A percentile compares a stretch with the other conserved stretches of the same genome.
phyloP scores from a whole-genome alignment of 371 early-diverging fungal genomes.

The Mycotypha africana region DNA sequence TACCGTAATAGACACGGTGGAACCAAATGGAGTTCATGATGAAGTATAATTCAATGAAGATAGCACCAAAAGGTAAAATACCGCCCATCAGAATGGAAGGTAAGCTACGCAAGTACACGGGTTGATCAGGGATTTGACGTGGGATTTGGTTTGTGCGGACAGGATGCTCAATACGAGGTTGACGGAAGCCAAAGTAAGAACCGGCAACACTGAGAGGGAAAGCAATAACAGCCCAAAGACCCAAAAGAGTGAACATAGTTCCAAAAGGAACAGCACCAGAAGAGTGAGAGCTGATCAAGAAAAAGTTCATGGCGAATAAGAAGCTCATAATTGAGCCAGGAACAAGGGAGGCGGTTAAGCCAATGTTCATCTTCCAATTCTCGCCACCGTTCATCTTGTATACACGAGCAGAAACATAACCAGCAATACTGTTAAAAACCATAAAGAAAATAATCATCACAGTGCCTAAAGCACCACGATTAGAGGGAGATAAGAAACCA shows the following conservation, averaged over 20 bases:
- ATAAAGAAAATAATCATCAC: conserved; percentile 89
- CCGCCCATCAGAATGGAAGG: conserved; percentile 83
- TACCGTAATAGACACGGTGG: conserved; percentile 87
- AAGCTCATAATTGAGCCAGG: conserved; percentile 73
- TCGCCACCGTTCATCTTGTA: conserved; percentile 95
- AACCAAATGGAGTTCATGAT: conserved; percentile 92
- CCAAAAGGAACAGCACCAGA: conserved; percentile 93
- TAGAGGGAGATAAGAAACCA: conserved; percentile 94
- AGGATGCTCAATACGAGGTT: conserved; percentile 80
- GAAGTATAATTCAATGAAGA: conserved; percentile 86
- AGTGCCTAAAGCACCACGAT: conserved; percentile 88
- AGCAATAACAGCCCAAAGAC: conserved; percentile 85
- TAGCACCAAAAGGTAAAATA: conserved; percentile 84
- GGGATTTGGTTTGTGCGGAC: conserved; percentile 92
- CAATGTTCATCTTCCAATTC: conserved; percentile 76
- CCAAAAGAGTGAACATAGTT: conserved; percentile 80
- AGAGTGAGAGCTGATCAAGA: conserved; percentile 80
- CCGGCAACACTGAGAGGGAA: conserved; percentile 87
- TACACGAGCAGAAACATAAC: conserved; percentile 82
- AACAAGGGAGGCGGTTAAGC: conserved; percentile 79
- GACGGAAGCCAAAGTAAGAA: conserved; percentile 90
- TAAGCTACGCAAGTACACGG: conserved; percentile 62
- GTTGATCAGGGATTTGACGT: conserved; percentile 83
- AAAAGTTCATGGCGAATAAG: conserved; percentile 82
- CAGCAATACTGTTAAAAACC: conserved; percentile 79